A percentile compares a stretch with the other conserved stretches of the same genome.
Conservation (phyloP, 1,139 yeast genomes). For the Torulaspora pretoriensis region DNA sequence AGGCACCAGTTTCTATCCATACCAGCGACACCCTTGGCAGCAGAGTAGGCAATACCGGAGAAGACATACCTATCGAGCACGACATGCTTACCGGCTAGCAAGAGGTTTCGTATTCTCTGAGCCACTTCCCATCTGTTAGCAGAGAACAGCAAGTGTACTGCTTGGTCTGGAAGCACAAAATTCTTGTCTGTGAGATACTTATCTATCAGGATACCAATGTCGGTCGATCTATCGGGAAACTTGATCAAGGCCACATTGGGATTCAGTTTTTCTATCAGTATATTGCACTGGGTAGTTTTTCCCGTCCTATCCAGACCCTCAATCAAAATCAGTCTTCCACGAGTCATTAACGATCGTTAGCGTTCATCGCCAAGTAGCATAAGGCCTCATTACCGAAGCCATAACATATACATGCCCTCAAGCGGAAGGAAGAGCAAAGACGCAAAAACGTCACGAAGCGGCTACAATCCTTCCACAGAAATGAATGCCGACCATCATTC, state of each 20-base stretch:
- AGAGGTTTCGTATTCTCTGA: conserved; percentile 42
- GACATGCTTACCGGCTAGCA: conserved; percentile 54
- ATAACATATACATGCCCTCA: no score
- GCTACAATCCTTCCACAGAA: no score
- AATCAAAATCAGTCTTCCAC: conserved; percentile 75
- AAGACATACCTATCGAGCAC: conserved; percentile 84
- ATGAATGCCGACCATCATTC: no score
- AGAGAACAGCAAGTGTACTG: conserved; percentile 82
- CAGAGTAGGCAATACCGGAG: conserved; percentile 88
- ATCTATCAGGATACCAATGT: conserved; percentile 75
- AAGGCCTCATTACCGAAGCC: no score
- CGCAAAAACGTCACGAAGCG: no score
- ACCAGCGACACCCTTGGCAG: conserved; percentile 59
- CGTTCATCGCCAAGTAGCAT: no score
- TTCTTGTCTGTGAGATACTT: conserved; percentile 55
- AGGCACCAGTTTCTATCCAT: conserved; percentile 70
- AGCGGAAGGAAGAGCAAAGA: background rate
- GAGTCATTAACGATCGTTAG: conserved; percentile 20
- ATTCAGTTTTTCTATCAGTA: conserved; percentile 42
- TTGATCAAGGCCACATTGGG: conserved; percentile 50
- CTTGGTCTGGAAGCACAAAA: conserved; percentile 58
- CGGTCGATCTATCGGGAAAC: conserved; percentile 84
- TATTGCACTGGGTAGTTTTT: conserved; percentile 78
- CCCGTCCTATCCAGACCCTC: conserved; percentile 97
- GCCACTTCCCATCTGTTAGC: conserved; percentile 93